Evolutionary conservation across 2,329 filamentous ascomycete genomes (phyloP), one percentile per base, ranked within the genome.

Genomic region (Aspergillus sp.): DNA sequence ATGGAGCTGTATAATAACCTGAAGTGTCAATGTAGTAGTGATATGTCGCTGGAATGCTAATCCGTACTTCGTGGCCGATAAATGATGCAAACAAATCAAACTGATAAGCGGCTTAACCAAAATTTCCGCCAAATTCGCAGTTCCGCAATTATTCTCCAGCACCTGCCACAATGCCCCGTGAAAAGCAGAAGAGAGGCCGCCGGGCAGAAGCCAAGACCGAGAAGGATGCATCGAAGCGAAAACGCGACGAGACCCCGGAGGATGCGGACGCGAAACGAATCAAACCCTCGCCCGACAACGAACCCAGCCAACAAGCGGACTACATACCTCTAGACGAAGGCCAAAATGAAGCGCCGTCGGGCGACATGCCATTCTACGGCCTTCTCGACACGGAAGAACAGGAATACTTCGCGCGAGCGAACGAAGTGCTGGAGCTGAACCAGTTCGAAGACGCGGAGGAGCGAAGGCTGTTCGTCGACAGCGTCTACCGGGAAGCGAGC

Each of bases 351-450:
- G 53, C 24, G 4, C 29, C 32, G 1, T 27, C 49, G 2, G 61
- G 60, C 7, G 82, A 85, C 38, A 75, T 69, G 46, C 78, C 84
- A 35, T 98, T 94, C 66, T 96, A 93, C 50, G 91, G 91, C 43
- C 80, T 95, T 69, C 78, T 98, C 15, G 82, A 86, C 49, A 81
- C 93, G 34, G 77, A 93, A 45, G 91, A 98, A 66, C 86, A 94
- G 55, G 88, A 95, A 59, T 95, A 95, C 60, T 98, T 96, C 61
- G 81, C 84, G 45, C 78, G 78, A 29, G 86, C 88, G 33, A 88
- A 93, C 65, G 82, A 93, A 57, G 71, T 93, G 63, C 78, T 98
- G 38, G 88, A 94, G 58, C 63, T 85, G 45, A 91, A 96, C 63
- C 78, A 89, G 55, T 96, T 96, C 56, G 75, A 74, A 25, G 78